Evolutionary conservation across 2,329 filamentous ascomycete species (phyloP).

Genomic region (Truncatella angustata): DNA sequence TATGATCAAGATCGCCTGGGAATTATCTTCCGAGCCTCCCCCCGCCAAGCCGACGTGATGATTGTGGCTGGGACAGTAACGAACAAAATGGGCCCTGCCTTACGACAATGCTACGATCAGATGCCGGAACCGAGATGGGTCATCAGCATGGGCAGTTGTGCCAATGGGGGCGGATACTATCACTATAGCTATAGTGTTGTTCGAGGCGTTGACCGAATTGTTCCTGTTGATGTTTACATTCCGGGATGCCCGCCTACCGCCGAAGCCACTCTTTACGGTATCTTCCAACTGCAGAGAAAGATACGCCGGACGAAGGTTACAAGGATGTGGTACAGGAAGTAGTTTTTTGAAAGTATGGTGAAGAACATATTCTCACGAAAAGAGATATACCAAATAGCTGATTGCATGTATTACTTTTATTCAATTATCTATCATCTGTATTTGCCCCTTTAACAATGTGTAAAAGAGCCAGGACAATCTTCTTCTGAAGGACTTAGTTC

Average conservation of each 20-base stretch:
- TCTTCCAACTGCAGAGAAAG: constrained; percentile 70
- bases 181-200: constrained; percentile 70
- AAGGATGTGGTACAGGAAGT: constrained; percentile 53
- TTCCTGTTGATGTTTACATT: constrained; percentile 68
- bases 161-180: constrained; percentile 72
- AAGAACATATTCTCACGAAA: too few species aligned
- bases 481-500: too few species aligned
- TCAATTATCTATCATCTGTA: too few species aligned
- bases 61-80: constrained; percentile 66
- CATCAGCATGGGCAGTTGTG: constrained; percentile 69
- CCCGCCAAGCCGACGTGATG: constrained; percentile 64
- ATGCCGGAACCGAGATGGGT: constrained; percentile 65
- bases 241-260: constrained; percentile 58
- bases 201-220: constrained; percentile 62
- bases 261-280: constrained; percentile 50
- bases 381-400: too few species aligned
- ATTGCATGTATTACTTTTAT: too few species aligned
- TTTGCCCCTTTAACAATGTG: too few species aligned
- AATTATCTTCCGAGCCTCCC: constrained; percentile 66
- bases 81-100: constrained; percentile 66
- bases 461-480: too few species aligned
- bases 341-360: neutral
- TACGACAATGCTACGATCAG: constrained; percentile 65
- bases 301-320: constrained; percentile 52
- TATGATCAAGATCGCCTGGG: constrained; percentile 64